A percentile compares a stretch with the other conserved stretches of the same genome.
phyloP scores from a whole-genome alignment of 257 asterid genomes.

The Anisodus acutangulus region DNA sequence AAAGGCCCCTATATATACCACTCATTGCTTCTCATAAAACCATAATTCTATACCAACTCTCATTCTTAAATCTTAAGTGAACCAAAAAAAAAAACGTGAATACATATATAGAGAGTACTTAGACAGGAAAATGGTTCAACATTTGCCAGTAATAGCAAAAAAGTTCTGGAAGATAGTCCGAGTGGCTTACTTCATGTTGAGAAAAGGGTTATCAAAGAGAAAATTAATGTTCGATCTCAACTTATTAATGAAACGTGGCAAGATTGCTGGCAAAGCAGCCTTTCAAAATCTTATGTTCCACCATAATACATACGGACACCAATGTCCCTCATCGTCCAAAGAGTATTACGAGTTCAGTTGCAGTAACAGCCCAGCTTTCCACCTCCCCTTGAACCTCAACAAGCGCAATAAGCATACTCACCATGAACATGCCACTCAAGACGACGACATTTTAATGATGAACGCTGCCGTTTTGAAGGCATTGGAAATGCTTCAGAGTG shows the following conservation, averaged over 20 bases:
- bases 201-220: conserved; percentile 47
- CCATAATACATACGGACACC: not conserved
- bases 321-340: conserved; percentile 10
- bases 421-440: conserved; percentile 31
- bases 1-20: not conserved
- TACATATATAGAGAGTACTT: not conserved
- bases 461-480: conserved; percentile 39
- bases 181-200: conserved; percentile 32
- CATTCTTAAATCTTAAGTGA: no score
- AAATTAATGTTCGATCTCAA: conserved; percentile 44
- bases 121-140: not conserved
- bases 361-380: conserved; percentile 66
- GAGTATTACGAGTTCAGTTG: conserved; percentile 83
- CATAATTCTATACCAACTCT: conserved; percentile 3
- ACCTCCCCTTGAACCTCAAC: conserved; percentile 46
- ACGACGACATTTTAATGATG: conserved; percentile 38
- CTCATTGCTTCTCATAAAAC: not conserved
- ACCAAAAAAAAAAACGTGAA: not conserved
- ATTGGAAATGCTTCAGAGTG: conserved; percentile 53
- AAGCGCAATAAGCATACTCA: conserved; percentile 36
- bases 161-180: conserved; percentile 25
- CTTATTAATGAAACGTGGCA: conserved; percentile 51
- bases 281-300: conserved; percentile 31
- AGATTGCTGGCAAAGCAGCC: conserved; percentile 52
- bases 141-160: conserved; percentile 39